phyloP scores from a whole-genome alignment of 2,329 filamentous ascomycete genomes.

The Biscogniauxia marginata region DNA sequence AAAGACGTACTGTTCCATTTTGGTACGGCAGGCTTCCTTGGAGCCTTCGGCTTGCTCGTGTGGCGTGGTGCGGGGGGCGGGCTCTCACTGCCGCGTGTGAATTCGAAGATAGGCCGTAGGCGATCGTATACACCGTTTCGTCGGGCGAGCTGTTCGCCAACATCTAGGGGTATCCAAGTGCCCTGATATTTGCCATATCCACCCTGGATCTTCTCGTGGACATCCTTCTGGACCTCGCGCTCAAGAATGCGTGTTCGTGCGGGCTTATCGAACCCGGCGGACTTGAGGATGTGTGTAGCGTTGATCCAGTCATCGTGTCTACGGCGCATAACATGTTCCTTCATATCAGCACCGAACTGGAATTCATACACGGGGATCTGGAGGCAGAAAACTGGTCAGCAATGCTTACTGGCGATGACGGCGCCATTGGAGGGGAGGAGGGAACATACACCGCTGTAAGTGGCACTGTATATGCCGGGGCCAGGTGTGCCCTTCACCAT shows the following conservation, averaged over 20 bases:
- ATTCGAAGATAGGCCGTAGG: constrained; percentile 86
- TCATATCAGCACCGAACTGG: constrained; percentile 75
- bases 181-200: constrained; percentile 99
- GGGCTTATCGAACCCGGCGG: constrained; percentile 95
- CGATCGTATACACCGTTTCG: constrained; percentile 86
- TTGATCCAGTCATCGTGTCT: constrained; percentile 97
- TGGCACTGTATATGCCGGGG: constrained; percentile 64
- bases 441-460: constrained; percentile 64
- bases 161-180: constrained; percentile 90
- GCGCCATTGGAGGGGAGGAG: background rate
- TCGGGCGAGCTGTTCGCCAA: constrained; percentile 77
- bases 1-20: constrained; percentile 51
- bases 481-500: constrained; percentile 48
- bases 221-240: constrained; percentile 92
- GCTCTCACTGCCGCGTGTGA: constrained; percentile 76
- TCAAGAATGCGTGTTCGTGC: constrained; percentile 92
- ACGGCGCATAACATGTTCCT: constrained; percentile 92
- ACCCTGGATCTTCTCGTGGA: constrained; percentile 96
- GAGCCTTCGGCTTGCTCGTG: constrained; percentile 78
- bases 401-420: background rate
- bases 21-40: constrained; percentile 64
- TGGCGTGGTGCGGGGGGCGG: constrained; percentile 94
- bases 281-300: constrained; percentile 97
- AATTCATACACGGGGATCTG: constrained; percentile 95
- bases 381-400: constrained; percentile 12